Base-by-base conservation (phyloP, 495 filamentous ascomycete genomes). In the Penicillium roqueforti region DNA sequence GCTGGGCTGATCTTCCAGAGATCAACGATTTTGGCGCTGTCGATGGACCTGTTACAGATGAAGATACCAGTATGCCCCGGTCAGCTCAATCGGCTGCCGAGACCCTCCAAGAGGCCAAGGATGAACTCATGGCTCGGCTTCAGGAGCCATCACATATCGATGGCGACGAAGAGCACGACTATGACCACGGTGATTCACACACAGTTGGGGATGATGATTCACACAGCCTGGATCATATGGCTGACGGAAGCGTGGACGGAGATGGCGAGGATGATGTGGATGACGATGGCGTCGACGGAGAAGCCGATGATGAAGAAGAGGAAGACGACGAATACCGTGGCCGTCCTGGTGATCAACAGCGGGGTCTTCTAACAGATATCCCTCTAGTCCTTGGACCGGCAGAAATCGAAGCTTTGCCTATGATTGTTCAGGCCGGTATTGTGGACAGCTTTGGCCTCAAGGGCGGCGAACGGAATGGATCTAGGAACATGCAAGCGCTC, bases 371-470 rank as follows among this genome's bases (percentile, higher is more conserved):
- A 36, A 96, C 91, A 4, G 92, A 96, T 66, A 87, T 97, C 25
- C 92, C 92, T n/a, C 85, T 96, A 52, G 91, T 96, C 16, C 77
- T 97, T 14, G 91, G 91, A 25, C 91, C 92, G 0, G 88, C 87
- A 40, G 92, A 97, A 69, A 97, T 97, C 42, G 91, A 96, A 67
- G 90, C 91, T 6, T 73, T 97, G 51, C 91, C 93, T 40, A 95
- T 97, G 90, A 91, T 95, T 39, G 83, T 96, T 54, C 92, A 96
- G 66, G 87, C 86, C 7, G 91, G 89, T 54, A 93, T 96, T 46
- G 84, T 92, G 16, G 73, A 76, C 53, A 73, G 69, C 48, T 74
- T 75, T 34, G 73, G 70, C 6, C 61, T 75, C 10, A 78, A 75
- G 58, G 70, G 68, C 19, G 73, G 70, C 11, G 74, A 76, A 60